A percentile compares a stretch with the other conserved stretches of the same genome.
phyloP scores from a whole-genome alignment of 371 early-diverging fungal species.

The Mortierella sp. region DNA sequence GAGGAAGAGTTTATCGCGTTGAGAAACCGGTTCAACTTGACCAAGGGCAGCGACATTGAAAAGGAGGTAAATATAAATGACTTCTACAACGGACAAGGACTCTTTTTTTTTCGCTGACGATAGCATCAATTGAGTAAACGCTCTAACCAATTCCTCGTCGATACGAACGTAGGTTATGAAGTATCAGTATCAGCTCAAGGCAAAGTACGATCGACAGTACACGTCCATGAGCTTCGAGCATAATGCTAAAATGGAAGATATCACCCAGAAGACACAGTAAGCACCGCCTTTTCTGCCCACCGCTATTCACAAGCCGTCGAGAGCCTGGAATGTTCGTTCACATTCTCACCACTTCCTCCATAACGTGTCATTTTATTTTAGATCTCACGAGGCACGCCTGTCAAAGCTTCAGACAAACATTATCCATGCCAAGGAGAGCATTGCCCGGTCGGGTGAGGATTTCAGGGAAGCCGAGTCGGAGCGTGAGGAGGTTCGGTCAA shows the following conservation, averaged over 20 bases:
- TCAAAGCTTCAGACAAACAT: slow-evolving; percentile 9
- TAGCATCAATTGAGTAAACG: not conserved
- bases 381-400: slow-evolving; percentile 18
- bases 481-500: slow-evolving; percentile 1
- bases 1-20: slow-evolving; percentile 38
- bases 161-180: slow-evolving; percentile 14
- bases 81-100: not conserved
- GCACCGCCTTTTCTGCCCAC: not conserved
- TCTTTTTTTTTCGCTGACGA: not conserved
- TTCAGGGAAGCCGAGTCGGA: slow-evolving; percentile 17
- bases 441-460: slow-evolving; percentile 16
- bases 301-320: not conserved
- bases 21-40: slow-evolving; percentile 16
- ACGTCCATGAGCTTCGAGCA: slow-evolving; percentile 11
- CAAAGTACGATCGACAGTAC: slow-evolving; percentile 9
- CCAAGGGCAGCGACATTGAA: slow-evolving; percentile 32
- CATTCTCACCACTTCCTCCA: not conserved
- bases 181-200: slow-evolving; percentile 25
- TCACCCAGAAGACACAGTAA: slow-evolving; percentile 19
- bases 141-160: not conserved
- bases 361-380: not conserved
- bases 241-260: slow-evolving; percentile 6
- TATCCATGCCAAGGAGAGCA: slow-evolving; percentile 5
- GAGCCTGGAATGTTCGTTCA: too few relatives aligned
- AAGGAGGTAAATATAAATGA: slow-evolving; percentile 24